Evolutionary conservation across 192 early-diverging fungal genomes (phyloP).

Genomic region (Backusella tuberculispora): DNA sequence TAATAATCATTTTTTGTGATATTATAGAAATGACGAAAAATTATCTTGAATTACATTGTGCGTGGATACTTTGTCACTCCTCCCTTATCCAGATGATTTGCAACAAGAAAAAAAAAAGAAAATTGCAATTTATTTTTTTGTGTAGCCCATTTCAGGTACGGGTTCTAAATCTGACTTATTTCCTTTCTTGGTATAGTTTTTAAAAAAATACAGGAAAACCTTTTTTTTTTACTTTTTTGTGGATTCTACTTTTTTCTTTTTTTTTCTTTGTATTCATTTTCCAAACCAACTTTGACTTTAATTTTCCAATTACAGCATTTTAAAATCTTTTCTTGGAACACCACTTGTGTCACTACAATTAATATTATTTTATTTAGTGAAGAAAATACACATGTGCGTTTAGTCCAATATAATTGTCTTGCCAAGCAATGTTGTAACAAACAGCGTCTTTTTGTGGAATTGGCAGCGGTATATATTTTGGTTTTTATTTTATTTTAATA

Average conservation of each 20-base stretch:
- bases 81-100: background rate
- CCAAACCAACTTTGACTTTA: conserved; percentile 4
- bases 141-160: background rate
- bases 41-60: background rate
- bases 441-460: background rate
- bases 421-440: conserved; percentile 39
- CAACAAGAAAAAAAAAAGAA: background rate
- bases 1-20: background rate
- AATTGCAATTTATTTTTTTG: conserved; percentile 10
- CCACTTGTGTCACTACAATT: background rate
- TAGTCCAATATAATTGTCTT: conserved; percentile 16
- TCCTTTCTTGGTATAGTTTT: background rate
- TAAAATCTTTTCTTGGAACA: conserved; percentile 10
- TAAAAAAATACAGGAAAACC: background rate
- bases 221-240: background rate
- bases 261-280: background rate
- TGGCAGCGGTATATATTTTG: too few species aligned
- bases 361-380: conserved; percentile 1
- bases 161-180: background rate
- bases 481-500: too few species aligned
- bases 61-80: background rate
- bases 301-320: conserved; percentile 15
- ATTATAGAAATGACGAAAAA: background rate
- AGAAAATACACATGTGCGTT: background rate
- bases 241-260: background rate